Conservation (phyloP, 2,329 filamentous ascomycete species). For the Stagonosporopsis rhizophila region DNA sequence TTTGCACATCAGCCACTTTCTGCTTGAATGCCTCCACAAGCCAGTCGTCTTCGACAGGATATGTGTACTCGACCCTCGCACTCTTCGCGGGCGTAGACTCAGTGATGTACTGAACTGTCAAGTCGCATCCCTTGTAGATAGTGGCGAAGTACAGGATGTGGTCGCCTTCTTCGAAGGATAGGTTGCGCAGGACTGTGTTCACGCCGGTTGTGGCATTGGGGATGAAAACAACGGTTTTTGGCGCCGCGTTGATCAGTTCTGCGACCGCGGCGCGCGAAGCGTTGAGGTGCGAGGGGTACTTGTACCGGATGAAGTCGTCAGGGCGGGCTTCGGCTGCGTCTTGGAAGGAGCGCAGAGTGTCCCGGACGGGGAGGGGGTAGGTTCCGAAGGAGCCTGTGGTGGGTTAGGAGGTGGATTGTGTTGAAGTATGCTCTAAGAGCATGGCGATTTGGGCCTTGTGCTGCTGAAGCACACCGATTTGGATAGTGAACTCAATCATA, state of each 20-base stretch:
- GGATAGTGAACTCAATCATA: no score
- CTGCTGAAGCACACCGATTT: no score
- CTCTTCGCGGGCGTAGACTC: conserved; percentile 66
- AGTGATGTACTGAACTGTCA: conserved; percentile 73
- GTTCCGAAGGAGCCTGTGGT: conserved; percentile 77
- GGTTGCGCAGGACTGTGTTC: conserved; percentile 80
- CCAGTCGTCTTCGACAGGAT: conserved; percentile 74
- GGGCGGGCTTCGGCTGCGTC: conserved; percentile 71
- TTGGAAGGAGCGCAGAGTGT: conserved; percentile 69
- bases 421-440: neutral
- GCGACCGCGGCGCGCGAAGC: conserved; percentile 66
- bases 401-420: neutral
- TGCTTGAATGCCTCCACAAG: conserved; percentile 68
- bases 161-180: conserved; percentile 73
- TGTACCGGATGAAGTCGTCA: conserved; percentile 78
- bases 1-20: conserved; percentile 61
- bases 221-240: conserved; percentile 75
- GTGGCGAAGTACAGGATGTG: conserved; percentile 80
- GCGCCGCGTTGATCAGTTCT: conserved; percentile 69
- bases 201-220: conserved; percentile 80
- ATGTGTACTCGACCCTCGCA: conserved; percentile 66
- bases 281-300: conserved; percentile 68
- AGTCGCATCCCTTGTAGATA: conserved; percentile 79
- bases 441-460: neutral
- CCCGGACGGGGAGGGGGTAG: conserved; percentile 68